A percentile compares a stretch with the other conserved stretches of the same genome.
These are phyloP conservation scores for Mycena olivaceomarginata DNA, from an alignment of 768 basidiomycete species.

Conservation along the genomic window DNA sequence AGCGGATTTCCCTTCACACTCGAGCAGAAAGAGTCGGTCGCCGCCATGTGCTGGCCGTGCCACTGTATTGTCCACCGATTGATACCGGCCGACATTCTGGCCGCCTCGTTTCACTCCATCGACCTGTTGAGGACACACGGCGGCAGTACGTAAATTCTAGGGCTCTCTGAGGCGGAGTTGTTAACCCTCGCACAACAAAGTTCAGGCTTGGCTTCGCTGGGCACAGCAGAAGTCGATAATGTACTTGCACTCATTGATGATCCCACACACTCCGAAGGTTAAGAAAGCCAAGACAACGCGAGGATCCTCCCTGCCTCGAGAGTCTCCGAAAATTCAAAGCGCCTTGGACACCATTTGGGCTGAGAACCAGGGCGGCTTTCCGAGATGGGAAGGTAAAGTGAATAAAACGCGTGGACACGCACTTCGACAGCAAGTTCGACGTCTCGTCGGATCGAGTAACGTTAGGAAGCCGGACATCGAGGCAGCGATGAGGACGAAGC, in stretches of 20 bases:
- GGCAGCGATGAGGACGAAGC: conserved; percentile 17
- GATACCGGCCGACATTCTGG: conserved; percentile 16
- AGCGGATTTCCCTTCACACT: conserved; percentile 7
- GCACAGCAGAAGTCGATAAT: background rate
- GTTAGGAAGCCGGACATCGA: conserved; percentile 15
- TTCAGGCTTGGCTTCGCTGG: conserved; percentile 31
- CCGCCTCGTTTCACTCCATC: conserved; percentile 22
- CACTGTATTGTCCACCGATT: conserved; percentile 32
- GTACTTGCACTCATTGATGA: conserved; percentile 32
- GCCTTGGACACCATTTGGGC: conserved; percentile 30
- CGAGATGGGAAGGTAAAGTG: conserved; percentile 25
- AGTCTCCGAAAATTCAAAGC: background rate
- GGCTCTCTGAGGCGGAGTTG: background rate
- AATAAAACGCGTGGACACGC: conserved; percentile 31
- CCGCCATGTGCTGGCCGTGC: conserved; percentile 30
- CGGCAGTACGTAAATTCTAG: conserved; percentile 5
- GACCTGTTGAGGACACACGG: conserved; percentile 20
- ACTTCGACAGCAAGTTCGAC: background rate
- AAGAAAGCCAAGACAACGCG: background rate
- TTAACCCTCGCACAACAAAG: conserved; percentile 6
- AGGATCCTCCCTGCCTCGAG: too few relatives aligned
- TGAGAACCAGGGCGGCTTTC: conserved; percentile 20
- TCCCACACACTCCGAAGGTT: background rate
- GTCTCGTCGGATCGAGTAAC: background rate
- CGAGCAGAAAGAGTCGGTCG: conserved; percentile 19